Base-by-base conservation (phyloP, 208 protist species). In the Angomonas deanei region DNA sequence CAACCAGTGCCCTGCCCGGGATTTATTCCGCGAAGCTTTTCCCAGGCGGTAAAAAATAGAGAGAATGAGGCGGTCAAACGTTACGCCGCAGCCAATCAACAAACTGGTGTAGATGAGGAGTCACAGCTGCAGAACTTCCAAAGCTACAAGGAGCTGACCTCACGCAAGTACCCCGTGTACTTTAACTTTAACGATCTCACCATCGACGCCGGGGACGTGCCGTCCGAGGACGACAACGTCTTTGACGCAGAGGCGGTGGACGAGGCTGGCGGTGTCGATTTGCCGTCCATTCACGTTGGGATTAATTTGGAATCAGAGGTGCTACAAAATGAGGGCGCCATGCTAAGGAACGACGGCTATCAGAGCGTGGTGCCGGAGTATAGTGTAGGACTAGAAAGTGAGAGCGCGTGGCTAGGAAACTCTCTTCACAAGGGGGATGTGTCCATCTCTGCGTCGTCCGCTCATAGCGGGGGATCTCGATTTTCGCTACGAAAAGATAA, bases 11-110 rank as follows among this genome's bases (percentile, higher is more conserved):
- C 57, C 46, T 70, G 77, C 5, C 68, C 53, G 0, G 80, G 74
- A 8, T 88, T 76, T 66, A 70, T 84, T 32, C 74, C 80, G 8
- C 77, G 81, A 8, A 48, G 72, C 1, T 82, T 78, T 64, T 83
- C 83, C 5, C 55, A 67, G 39, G 66, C 73, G 57, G 33, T 68
- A 33, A 58, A 69, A 2, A 55, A 58, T 11, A 71, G 84, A 55
- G 68, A 82, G 64, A 57, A 48, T 13, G 71, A 88, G 52, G 81
- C 84, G 1, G 36, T 83, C 65, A 80, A 81, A 53, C 74, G 70
- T n/a, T n/a, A n/a, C n/a, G n/a, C n/a, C n/a, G 42, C 19, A 26
- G 19, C 42, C 42, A 30, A 66, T 65, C 34, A 59, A 63, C 32
- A 58, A 60, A 8, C 21, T 63, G 39, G 46, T 55, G 47, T 53